phyloP scores from a whole-genome alignment of 2,329 filamentous ascomycete genomes.

The Anisogramma anomala region DNA sequence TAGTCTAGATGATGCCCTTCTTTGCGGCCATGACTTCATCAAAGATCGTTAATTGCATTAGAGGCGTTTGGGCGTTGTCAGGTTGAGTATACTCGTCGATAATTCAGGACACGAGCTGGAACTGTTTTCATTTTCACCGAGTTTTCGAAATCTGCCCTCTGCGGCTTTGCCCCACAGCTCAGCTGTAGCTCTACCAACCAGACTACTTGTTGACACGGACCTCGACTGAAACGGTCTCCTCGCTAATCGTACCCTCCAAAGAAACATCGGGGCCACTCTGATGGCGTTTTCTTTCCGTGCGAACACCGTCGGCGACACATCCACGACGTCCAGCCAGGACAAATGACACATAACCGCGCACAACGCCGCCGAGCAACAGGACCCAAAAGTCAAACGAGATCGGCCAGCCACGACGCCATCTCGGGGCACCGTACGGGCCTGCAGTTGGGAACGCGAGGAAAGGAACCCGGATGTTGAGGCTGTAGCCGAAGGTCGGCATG shows the following conservation, averaged over 20 bases:
- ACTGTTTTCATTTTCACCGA: too few relatives aligned
- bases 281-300: conserved; percentile 2
- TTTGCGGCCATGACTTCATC: not conserved
- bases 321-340: too few relatives aligned
- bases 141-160: too few relatives aligned
- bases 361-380: conserved; percentile 31
- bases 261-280: not conserved
- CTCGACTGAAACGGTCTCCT: conserved; percentile 3
- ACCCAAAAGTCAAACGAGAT: conserved; percentile 34
- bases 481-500: conserved; percentile 37
- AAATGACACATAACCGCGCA: too few relatives aligned
- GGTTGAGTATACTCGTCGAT: not conserved
- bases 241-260: conserved; percentile 1
- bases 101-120: not conserved
- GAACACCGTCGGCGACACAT: not conserved
- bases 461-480: conserved; percentile 34
- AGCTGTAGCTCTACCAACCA: not conserved
- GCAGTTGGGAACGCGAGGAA: conserved; percentile 31
- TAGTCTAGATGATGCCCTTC: conserved; percentile 15
- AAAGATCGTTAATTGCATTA: not conserved
- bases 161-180: not conserved
- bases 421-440: conserved; percentile 29
- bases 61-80: conserved; percentile 6
- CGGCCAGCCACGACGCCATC: conserved; percentile 38
- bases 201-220: conserved; percentile 3